phyloP scores from a whole-genome alignment of 257 asterid genomes.

The Primulina huaijiensis region DNA sequence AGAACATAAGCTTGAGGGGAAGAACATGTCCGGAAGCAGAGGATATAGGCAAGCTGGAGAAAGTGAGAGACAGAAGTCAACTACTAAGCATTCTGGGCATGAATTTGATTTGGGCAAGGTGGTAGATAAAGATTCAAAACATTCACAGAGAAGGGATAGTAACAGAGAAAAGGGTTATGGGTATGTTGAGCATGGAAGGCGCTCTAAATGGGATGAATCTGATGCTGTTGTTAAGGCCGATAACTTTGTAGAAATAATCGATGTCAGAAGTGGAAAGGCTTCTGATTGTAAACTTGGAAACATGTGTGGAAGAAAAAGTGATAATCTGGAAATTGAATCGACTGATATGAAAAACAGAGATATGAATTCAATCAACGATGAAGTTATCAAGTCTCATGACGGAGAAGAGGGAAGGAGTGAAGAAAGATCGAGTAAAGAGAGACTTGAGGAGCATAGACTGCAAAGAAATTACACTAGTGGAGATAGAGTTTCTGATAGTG shows the following conservation, averaged over 20 bases:
- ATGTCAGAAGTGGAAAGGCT: slow-evolving; percentile 41
- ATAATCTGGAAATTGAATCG: slow-evolving; percentile 34
- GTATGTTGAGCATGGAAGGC: slow-evolving; percentile 50
- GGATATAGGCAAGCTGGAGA: slow-evolving; percentile 51
- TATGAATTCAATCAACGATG: slow-evolving; percentile 43
- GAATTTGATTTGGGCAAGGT: slow-evolving; percentile 47
- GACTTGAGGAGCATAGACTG: slow-evolving; percentile 51
- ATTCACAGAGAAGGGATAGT: slow-evolving; percentile 52
- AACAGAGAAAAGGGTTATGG: slow-evolving; percentile 57
- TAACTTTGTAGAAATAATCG: slow-evolving; percentile 44
- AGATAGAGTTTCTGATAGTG: slow-evolving; percentile 44
- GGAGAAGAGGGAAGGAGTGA: slow-evolving; percentile 62
- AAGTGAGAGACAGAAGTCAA: slow-evolving; percentile 47
- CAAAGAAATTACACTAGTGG: slow-evolving; percentile 34
- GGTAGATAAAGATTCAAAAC: slow-evolving; percentile 46
- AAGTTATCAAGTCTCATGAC: slow-evolving; percentile 33
- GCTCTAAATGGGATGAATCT: slow-evolving; percentile 77
- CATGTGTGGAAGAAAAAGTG: slow-evolving; percentile 46
- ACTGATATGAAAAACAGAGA: slow-evolving; percentile 31
- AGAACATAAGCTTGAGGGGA: slow-evolving; percentile 53
- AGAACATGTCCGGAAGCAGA: slow-evolving; percentile 54
- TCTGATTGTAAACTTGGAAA: slow-evolving; percentile 42
- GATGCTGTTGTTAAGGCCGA: slow-evolving; percentile 34
- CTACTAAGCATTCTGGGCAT: slow-evolving; percentile 46
- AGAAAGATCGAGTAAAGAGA: slow-evolving; percentile 47